These are phyloP conservation scores for Pichia sp. DNA, from an alignment of 1,139 yeast species.

Conservation along the genomic window DNA sequence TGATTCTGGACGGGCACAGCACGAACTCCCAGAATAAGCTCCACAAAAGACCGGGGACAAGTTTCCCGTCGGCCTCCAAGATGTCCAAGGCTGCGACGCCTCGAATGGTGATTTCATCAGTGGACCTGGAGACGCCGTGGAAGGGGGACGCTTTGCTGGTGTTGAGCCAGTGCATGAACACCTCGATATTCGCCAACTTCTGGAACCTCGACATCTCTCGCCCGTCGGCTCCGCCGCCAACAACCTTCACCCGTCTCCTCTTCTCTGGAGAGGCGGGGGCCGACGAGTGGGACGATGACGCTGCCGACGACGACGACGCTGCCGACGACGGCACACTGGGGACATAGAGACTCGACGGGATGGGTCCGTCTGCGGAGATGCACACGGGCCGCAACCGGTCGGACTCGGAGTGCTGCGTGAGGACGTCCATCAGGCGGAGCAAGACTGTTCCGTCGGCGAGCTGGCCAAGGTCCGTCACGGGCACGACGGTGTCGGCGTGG, in stretches of 20 bases:
- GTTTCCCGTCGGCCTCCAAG: constrained; percentile 57
- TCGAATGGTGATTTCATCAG: constrained; percentile 3
- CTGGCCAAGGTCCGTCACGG: constrained; percentile 15
- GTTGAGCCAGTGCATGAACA: constrained; percentile 51
- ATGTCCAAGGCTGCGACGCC: constrained; percentile 66
- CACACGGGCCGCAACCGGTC: background rate
- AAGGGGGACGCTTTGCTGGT: constrained; percentile 45
- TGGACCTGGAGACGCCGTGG: constrained; percentile 1
- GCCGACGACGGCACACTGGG: background rate
- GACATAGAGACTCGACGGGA: background rate
- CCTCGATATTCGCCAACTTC: constrained; percentile 57
- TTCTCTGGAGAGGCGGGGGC: constrained; percentile 1
- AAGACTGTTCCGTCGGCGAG: constrained; percentile 6
- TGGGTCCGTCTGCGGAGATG: background rate
- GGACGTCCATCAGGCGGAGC: background rate
- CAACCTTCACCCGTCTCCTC: background rate
- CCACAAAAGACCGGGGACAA: constrained; percentile 67
- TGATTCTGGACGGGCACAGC: background rate
- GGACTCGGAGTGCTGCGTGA: constrained; percentile 1
- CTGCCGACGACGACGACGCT: background rate
- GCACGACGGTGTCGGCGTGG: background rate
- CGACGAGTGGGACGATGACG: background rate
- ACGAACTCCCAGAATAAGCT: constrained; percentile 23
- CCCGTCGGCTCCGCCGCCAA: constrained; percentile 22
- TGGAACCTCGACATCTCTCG: constrained; percentile 43